These are phyloP conservation scores for Gracilaria vermiculophylla DNA, from an alignment of 23 red algal species.

Conservation along the genomic window DNA sequence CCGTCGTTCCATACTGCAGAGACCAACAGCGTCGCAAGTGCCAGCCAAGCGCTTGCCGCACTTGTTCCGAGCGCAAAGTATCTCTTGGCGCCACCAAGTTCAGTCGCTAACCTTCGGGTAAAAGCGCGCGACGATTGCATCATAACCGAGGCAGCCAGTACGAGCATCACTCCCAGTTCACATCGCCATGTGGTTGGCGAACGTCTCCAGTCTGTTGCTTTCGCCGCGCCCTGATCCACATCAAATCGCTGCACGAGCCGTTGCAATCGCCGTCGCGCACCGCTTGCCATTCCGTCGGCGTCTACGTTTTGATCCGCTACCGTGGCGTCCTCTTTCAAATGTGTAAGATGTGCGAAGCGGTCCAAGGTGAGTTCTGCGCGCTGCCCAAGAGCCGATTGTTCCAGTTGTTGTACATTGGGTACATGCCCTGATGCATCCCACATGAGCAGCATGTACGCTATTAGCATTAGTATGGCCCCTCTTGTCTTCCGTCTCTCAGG, in stretches of 20 bases:
- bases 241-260: slow-evolving; percentile 7
- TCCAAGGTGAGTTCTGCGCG: slow-evolving; percentile 41
- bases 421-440: slow-evolving; percentile 70
- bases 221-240: not conserved
- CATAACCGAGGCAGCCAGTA: slow-evolving; percentile 64
- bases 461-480: slow-evolving; percentile 54
- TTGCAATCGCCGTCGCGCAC: not conserved
- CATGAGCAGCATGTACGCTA: slow-evolving; percentile 58
- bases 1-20: not conserved
- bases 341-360: slow-evolving; percentile 19
- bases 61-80: slow-evolving; percentile 65
- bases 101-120: slow-evolving; percentile 62
- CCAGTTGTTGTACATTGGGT: slow-evolving; percentile 49
- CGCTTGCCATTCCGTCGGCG: not conserved
- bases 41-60: slow-evolving; percentile 37
- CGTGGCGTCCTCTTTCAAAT: slow-evolving; percentile 7
- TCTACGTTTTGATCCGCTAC: not conserved
- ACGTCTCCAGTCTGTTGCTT: not conserved
- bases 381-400: slow-evolving; percentile 27
- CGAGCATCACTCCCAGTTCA: slow-evolving; percentile 67
- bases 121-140: slow-evolving; percentile 58
- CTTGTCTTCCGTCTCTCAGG: slow-evolving; percentile 70
- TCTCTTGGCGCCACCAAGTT: slow-evolving; percentile 71
- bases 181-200: slow-evolving; percentile 34
- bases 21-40: not conserved